These are phyloP conservation scores for Penicillium rolfsii DNA, from an alignment of 2,329 filamentous ascomycete species.

Conservation along the genomic window DNA sequence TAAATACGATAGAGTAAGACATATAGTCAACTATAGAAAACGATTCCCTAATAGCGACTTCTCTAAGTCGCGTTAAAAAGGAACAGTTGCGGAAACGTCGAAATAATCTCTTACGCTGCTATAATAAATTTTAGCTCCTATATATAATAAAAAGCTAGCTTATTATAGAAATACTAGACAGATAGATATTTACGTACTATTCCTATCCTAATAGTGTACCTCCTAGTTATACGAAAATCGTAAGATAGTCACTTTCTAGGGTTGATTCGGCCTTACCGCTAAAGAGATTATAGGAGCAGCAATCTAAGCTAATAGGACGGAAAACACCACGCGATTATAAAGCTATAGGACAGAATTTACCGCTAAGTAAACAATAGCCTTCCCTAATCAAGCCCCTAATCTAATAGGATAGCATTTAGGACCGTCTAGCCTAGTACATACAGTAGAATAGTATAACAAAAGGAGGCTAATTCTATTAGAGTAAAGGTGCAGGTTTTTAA, in stretches of 20 bases:
- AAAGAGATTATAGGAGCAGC: conserved; percentile 4
- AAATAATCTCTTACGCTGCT: conserved; percentile 14
- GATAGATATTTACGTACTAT: conserved; percentile 9
- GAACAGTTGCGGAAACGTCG: conserved; percentile 16
- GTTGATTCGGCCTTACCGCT: not conserved
- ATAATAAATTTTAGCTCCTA: conserved; percentile 16
- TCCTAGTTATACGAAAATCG: not conserved
- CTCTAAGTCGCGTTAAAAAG: conserved; percentile 11
- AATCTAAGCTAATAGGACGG: not conserved
- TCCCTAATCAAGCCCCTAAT: not conserved
- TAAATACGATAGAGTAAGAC: not conserved
- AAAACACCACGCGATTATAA: conserved; percentile 1
- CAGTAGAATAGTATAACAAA: not conserved
- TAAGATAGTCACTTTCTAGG: not conserved
- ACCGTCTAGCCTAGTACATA: not conserved
- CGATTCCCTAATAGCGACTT: conserved; percentile 4
- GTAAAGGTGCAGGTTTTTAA: not conserved
- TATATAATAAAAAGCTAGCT: conserved; percentile 16
- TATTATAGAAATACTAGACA: conserved; percentile 11
- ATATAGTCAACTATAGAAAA: not conserved
- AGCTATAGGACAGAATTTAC: not conserved
- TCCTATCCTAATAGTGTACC: conserved; percentile 11
- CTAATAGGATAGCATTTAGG: not conserved
- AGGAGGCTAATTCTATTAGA: not conserved
- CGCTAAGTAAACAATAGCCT: not conserved